Evolutionary conservation across 768 basidiomycete genomes (phyloP).

Genomic region (Russula virescens): DNA sequence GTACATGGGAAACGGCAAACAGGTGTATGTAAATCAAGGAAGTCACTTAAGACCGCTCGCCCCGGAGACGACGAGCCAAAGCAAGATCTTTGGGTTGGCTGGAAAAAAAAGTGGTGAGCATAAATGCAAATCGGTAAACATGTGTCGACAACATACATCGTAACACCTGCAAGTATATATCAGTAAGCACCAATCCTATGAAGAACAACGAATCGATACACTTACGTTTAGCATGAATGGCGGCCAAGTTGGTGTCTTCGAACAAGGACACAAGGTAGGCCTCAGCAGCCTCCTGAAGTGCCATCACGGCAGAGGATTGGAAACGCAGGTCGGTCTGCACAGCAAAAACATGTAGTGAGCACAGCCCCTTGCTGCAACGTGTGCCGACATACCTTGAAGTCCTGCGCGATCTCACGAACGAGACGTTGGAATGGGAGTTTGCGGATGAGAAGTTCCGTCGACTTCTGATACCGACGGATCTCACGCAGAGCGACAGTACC

Average conservation of each 20-base stretch:
- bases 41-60: constrained; percentile 57
- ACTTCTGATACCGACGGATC: constrained; percentile 97
- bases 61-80: constrained; percentile 71
- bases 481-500: constrained; percentile 99
- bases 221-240: constrained; percentile 77
- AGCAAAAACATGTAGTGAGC: constrained; percentile 15
- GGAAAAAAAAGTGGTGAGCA: constrained; percentile 20
- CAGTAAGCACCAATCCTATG: background rate
- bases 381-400: constrained; percentile 68
- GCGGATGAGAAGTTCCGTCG: constrained; percentile 97
- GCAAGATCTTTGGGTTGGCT: constrained; percentile 82
- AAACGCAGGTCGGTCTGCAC: constrained; percentile 81
- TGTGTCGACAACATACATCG: constrained; percentile 19
- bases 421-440: constrained; percentile 99
- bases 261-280: constrained; percentile 83
- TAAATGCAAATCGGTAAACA: background rate
- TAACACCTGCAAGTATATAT: constrained; percentile 14
- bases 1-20: background rate
- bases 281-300: constrained; percentile 89
- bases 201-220: background rate
- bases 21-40: background rate
- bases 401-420: constrained; percentile 95
- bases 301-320: constrained; percentile 94
- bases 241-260: constrained; percentile 87
- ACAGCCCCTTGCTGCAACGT: background rate